Evolutionary conservation across 2,329 filamentous ascomycete genomes (phyloP).

Genomic region (Elsinoe batatas): DNA sequence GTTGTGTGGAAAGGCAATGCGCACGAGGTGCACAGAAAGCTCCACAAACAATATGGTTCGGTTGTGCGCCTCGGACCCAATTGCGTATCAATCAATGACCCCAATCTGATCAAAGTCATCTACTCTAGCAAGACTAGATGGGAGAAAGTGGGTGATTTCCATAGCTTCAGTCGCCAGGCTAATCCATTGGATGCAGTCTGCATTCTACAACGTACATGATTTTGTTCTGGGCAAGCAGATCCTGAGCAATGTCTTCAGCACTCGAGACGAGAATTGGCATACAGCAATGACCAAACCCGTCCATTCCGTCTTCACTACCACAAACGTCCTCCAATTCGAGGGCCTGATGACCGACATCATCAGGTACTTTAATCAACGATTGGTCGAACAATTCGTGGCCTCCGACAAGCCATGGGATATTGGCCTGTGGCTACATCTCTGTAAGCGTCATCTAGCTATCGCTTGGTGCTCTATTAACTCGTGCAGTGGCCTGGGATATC

Average conservation of each 20-base stretch:
- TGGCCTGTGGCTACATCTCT: slow-evolving; percentile 9
- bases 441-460: neutral
- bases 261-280: slow-evolving; percentile 7
- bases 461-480: neutral
- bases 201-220: slow-evolving; percentile 1
- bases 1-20: slow-evolving; percentile 7
- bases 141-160: neutral
- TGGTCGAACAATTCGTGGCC: neutral
- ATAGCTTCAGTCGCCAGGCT: neutral
- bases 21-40: slow-evolving; percentile 18
- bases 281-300: slow-evolving; percentile 6
- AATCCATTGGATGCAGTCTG: neutral
- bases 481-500: slow-evolving; percentile 1
- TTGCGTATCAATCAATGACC: neutral
- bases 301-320: neutral
- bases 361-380: neutral
- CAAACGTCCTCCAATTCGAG: slow-evolving; percentile 6
- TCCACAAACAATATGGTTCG: slow-evolving; percentile 3
- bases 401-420: neutral
- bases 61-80: slow-evolving; percentile 15
- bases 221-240: slow-evolving; percentile 4
- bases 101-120: slow-evolving; percentile 2
- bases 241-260: slow-evolving; percentile 8
- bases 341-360: slow-evolving; percentile 6
- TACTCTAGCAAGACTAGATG: slow-evolving; percentile 7